Evolutionary conservation across 352 stramenopile genomes (phyloP).

Genomic region (Plasmopara halstedii): DNA sequence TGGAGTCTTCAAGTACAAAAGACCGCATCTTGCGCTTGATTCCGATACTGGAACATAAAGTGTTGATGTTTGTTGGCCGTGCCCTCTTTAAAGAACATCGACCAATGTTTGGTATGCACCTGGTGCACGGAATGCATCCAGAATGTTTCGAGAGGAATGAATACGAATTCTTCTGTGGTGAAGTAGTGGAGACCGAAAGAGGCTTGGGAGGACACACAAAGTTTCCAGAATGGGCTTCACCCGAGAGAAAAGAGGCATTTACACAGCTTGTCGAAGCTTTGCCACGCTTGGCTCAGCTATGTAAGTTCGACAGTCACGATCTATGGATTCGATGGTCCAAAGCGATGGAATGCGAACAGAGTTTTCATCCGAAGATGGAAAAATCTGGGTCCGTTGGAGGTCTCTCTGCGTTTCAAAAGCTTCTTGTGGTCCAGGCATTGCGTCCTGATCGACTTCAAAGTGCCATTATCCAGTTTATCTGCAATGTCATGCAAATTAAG

Average conservation of each 20-base stretch:
- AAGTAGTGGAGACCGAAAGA: slow-evolving; percentile 41
- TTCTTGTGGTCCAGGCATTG: slow-evolving; percentile 89
- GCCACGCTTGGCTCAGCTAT: slow-evolving; percentile 51
- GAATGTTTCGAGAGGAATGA: slow-evolving; percentile 91
- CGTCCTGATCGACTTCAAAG: slow-evolving; percentile 87
- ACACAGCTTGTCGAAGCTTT: slow-evolving; percentile 64
- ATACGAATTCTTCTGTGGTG: slow-evolving; percentile 90
- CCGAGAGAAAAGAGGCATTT: slow-evolving; percentile 85
- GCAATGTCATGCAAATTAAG: slow-evolving; percentile 78
- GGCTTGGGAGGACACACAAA: slow-evolving; percentile 9
- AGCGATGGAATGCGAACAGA: slow-evolving; percentile 82
- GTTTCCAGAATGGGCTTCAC: slow-evolving; percentile 70
- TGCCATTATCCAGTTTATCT: slow-evolving; percentile 88
- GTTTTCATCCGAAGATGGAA: slow-evolving; percentile 87
- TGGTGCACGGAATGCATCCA: slow-evolving; percentile 89
- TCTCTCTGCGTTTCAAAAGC: slow-evolving; percentile 86
- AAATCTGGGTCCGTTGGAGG: slow-evolving; percentile 36
- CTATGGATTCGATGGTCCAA: slow-evolving; percentile 89
- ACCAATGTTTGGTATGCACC: slow-evolving; percentile 90
- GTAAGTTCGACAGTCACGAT: slow-evolving; percentile 77
- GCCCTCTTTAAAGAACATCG: slow-evolving; percentile 92
- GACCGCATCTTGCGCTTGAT: slow-evolving; percentile 80
- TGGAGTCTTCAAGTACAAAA: slow-evolving; percentile 65
- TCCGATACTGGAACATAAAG: slow-evolving; percentile 80
- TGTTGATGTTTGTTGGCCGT: slow-evolving; percentile 89